These are phyloP conservation scores for Penicillium sp. DNA, from an alignment of 2,329 filamentous ascomycete species.

Conservation along the genomic window DNA sequence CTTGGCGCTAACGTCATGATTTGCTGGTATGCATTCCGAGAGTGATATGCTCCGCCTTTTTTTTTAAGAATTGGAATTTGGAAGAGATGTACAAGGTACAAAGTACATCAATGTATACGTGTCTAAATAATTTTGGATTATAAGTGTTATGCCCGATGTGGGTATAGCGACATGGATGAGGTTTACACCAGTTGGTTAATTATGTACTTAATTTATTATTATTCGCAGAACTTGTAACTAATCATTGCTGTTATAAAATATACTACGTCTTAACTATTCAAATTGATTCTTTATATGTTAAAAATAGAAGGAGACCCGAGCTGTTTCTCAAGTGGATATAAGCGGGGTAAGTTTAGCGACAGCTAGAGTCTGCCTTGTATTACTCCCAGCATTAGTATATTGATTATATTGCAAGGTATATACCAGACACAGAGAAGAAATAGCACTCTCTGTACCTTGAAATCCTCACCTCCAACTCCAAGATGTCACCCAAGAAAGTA, in stretches of 20 bases:
- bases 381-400: background rate
- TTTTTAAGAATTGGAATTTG: background rate
- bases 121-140: background rate
- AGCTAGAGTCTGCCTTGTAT: background rate
- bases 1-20: conserved; percentile 30
- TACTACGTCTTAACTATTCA: background rate
- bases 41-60: background rate
- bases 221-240: background rate
- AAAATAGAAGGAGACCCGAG: conserved; percentile 5
- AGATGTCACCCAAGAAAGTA: conserved; percentile 46
- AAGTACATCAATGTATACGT: background rate
- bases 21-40: conserved; percentile 12
- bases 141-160: background rate
- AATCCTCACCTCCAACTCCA: background rate
- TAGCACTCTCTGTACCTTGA: background rate
- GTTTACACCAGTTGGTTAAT: background rate
- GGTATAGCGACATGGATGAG: background rate
- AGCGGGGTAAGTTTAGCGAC: conserved; percentile 11
- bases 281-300: background rate
- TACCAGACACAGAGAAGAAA: background rate
- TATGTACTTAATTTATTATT: background rate
- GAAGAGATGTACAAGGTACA: background rate
- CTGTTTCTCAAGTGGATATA: background rate
- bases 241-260: background rate
- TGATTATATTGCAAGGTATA: background rate